Evolutionary conservation across 2,329 filamentous ascomycete species (phyloP), one percentile per base, ranked within the genome.

Genomic region (Cladosporium sp.): DNA sequence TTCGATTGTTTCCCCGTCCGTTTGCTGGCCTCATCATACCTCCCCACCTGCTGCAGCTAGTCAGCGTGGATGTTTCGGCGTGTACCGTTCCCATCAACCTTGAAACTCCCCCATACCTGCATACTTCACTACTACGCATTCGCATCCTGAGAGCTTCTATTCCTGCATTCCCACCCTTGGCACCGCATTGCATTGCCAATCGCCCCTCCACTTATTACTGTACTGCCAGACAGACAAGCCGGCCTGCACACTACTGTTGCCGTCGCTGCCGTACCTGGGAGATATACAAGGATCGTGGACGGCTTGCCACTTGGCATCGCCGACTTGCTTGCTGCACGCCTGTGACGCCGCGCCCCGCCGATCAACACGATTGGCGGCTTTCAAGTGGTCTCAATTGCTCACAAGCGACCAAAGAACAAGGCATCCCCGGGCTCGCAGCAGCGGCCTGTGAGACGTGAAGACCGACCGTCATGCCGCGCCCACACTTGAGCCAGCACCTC

Each of bases 381-480:
- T 18, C 28, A 39, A 23, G 32, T n/a, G n/a, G n/a, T 23, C 32
- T 57, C 30, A 16, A 57, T 57, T 57, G 48, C 48, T 18, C 18
- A 28, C 51, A 21, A 54, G 51, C 51, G 51, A 54, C 51, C 39
- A 11, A 18, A 54, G 39, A 57, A 13, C 54, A 57, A 57, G 54
- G 54, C 54, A 57, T 1, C 32, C 18, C 54, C 32, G 32, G 51
- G 51, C 51, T 21, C 51, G 49, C 28, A 53, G 14, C 49, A 16
- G 25, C 49, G 10, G 25, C 28, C 49, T n/a, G 49, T 54, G 51
- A 49, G 21, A 54, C 51, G 26, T 32, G 51, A 54, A 28, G 26
- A 51, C 26, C 36, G 49, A 14, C 51, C 5, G 36, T n/a, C 56
- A 65, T 65, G 63, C 63, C 63, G 28, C 63, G 63, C 48, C 63